Base-by-base conservation (phyloP, 2,329 filamentous ascomycete genomes). In the Cercospora zeae-maydis region DNA sequence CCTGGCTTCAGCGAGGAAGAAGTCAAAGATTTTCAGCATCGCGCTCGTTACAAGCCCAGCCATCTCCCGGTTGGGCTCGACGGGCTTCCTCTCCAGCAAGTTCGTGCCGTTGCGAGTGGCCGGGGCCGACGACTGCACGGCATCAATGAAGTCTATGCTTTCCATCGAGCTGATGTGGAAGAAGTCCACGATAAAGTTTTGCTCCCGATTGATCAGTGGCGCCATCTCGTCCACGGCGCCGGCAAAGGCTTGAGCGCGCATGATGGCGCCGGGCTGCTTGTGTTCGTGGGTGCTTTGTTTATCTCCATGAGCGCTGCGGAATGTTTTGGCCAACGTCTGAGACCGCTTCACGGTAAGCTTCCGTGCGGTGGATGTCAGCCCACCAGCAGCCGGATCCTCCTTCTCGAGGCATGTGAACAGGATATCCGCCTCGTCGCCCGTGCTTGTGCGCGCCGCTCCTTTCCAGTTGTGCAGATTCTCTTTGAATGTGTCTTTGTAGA, bases 171-270 rank as follows among this genome's bases (percentile, higher is more conserved):
- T 91, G 27, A 95, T 86, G 71, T 98, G 93, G 83, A 98, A 98
- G 76, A 97, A 95, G 70, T 96, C 92, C n/a, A 96, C 88, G 54
- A 97, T 82, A 74, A 98, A 99, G 74, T 97, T 98, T 75, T 99
- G 93, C 77, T 99, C 95, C 75, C 93, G 93, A 69, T 92, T 88
- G 63, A 97, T 87, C 61, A 96, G 83, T 5, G 89, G 91, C 49
- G 93, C 79, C 67, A 95, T 85, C 71, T 97, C 92, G 62, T 95
- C 89, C 65, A 97, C 78, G 11, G 91, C 86, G 37, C 87, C 88
- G 0, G 86, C 83, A 76, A 98, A 96, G 2, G 91, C 86, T 76
- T 96, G 92, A 69, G 88, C 93, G 0, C 91, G 86, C 68, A 90
- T 83, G 59, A 73, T 67, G 13, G 70, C 66, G 13, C 71, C 72